Evolutionary conservation across 768 basidiomycete species (phyloP).

Genomic region (Amanita molliuscula): DNA sequence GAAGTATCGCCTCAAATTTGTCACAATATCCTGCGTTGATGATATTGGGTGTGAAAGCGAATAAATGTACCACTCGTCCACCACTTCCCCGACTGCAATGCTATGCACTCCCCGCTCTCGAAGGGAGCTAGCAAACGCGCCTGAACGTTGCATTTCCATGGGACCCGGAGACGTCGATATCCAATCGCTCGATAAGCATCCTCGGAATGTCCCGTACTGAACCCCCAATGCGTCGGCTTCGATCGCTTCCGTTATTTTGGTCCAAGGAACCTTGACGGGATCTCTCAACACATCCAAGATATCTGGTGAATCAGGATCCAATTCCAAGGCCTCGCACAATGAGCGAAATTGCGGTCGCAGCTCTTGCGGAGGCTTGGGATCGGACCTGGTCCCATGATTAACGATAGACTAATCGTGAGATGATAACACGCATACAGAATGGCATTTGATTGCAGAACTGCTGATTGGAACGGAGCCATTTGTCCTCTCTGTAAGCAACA

Average conservation of each 20-base stretch:
- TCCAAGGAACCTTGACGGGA: conserved; percentile 34
- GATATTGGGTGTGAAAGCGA: conserved; percentile 55
- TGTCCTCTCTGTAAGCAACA: conserved; percentile 48
- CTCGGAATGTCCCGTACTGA: conserved; percentile 57
- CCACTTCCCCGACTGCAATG: conserved; percentile 58
- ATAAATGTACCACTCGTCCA: conserved; percentile 73
- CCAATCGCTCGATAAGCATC: conserved; percentile 51
- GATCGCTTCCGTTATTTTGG: conserved; percentile 44
- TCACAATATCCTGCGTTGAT: conserved; percentile 37
- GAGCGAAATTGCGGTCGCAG: conserved; percentile 54
- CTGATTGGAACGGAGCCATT: conserved; percentile 56
- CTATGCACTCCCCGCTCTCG: conserved; percentile 46
- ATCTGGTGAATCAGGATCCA: conserved; percentile 43
- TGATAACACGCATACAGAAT: conserved; percentile 39
- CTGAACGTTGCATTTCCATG: conserved; percentile 60
- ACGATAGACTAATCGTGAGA: neutral
- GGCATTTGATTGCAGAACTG: conserved; percentile 64
- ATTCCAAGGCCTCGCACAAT: conserved; percentile 41
- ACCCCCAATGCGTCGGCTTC: conserved; percentile 45
- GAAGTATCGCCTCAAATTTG: conserved; percentile 55
- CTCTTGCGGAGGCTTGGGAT: conserved; percentile 51
- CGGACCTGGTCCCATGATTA: conserved; percentile 21
- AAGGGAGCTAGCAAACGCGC: conserved; percentile 45
- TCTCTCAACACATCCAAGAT: conserved; percentile 43
- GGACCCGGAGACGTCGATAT: conserved; percentile 40